Base-by-base conservation (phyloP, 2,329 filamentous ascomycete genomes). In the Aspergillus sp. region DNA sequence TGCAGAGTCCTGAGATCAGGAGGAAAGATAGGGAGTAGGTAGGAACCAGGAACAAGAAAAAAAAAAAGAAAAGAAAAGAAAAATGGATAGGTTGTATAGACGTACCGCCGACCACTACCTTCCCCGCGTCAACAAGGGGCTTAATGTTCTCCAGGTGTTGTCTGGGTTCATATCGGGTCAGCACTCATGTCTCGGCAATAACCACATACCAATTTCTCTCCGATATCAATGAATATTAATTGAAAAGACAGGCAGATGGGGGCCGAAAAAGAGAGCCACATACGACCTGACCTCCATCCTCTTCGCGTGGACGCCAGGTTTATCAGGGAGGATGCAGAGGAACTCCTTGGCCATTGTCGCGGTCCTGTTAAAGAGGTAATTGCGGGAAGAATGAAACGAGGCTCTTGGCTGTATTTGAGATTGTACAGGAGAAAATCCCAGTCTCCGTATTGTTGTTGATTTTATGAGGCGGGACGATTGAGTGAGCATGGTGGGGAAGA, bases 301-400 rank as follows among this genome's bases (percentile, higher is more conserved):
- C 79, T 88, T 88, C 63, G 80, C 80, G 58, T 82, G 75, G 19
- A 74, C 78, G 41, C 82, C 85, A 2, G 86, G 82, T 72, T 86
- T 84, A 73, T 91, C 88, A 12, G 87, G 88, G 39, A 90, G 70
- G 57, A 91, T 79, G 65, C 88, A 86, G 39, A 91, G 82, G 79
- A 87, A 91, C 73, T 90, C 86, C 60, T 77, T 82, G 15, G 54
- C 12, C 54, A 56, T 56, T 40, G 40, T n/a, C 17, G 17, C 40
- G 27, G 39, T 37, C 37, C 9, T 12, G 7, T 8, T 41, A 83
- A 47, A 70, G n/a, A 27, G 56, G 44, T 49, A 60, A 58, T 14
- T 19, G 43, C 12, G n/a, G 31, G 37, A 51, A 43, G 46, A 49
- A 23, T 56, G 47, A n/a, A 56, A 56, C 6, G 53, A 23, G 23